These are phyloP conservation scores for Bisporella sp. DNA, from an alignment of 2,329 filamentous ascomycete species.

Conservation along the genomic window DNA sequence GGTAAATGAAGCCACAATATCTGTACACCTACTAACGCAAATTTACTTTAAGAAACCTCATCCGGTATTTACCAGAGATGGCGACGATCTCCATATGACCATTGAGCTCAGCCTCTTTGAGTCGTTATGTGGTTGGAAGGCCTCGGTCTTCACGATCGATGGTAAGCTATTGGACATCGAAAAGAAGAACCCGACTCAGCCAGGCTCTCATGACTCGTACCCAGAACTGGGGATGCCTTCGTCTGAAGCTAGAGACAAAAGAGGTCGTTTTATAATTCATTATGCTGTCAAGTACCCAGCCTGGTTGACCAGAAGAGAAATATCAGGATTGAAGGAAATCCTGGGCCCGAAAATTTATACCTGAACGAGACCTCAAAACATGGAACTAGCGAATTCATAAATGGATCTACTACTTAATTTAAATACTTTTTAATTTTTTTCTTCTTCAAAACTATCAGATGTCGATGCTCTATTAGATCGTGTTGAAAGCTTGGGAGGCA, in stretches of 20 bases:
- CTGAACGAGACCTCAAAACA: no score
- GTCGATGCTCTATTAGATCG: no score
- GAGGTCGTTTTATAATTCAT: conserved; percentile 1
- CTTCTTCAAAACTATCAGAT: no score
- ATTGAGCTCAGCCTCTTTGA: background rate
- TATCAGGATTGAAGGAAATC: no score
- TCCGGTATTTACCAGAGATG: conserved; percentile 1
- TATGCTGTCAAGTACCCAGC: background rate
- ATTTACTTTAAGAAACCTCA: background rate
- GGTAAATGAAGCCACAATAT: background rate
- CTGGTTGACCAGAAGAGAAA: background rate
- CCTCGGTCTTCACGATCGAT: background rate
- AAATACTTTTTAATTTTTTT: no score
- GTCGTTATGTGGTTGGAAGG: background rate
- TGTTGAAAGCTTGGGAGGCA: no score
- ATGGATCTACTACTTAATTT: no score
- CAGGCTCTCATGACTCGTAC: background rate
- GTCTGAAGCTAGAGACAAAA: background rate
- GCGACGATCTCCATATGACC: conserved; percentile 1
- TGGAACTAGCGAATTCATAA: no score
- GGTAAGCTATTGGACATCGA: background rate
- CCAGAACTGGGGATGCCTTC: conserved; percentile 1
- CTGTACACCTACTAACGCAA: background rate
- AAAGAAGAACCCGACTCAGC: background rate
- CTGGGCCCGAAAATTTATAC: no score